Evolutionary conservation across 2,329 filamentous ascomycete genomes (phyloP).

Genomic region (Polychaeton citri): DNA sequence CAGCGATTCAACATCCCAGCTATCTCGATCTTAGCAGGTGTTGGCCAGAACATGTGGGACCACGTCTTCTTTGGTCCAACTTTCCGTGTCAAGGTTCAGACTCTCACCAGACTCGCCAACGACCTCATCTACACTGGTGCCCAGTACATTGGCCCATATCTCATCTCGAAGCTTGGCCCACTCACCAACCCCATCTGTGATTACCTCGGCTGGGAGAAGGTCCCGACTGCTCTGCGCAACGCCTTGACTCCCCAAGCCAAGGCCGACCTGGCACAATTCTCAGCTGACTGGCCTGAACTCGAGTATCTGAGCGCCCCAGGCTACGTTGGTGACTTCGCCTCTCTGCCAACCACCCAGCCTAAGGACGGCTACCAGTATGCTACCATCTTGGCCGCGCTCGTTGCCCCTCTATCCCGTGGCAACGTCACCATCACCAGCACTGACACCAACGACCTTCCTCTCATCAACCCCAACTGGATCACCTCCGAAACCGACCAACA

Average conservation of each 20-base stretch:
- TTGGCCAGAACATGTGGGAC: constrained; percentile 15
- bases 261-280: constrained; percentile 9
- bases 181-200: constrained; percentile 8
- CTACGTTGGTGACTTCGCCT: neutral
- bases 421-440: constrained; percentile 5
- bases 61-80: constrained; percentile 1
- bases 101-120: neutral
- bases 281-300: constrained; percentile 20
- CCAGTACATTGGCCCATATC: neutral
- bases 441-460: constrained; percentile 4
- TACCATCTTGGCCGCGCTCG: constrained; percentile 43
- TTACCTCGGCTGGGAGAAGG: constrained; percentile 11
- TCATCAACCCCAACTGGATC: constrained; percentile 34
- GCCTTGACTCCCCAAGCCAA: neutral
- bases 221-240: constrained; percentile 6
- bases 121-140: neutral
- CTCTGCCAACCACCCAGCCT: neutral
- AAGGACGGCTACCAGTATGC: constrained; percentile 25
- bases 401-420: constrained; percentile 22
- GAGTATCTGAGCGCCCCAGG: constrained; percentile 1
- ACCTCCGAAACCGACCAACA: constrained; percentile 31
- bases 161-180: constrained; percentile 3
- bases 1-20: constrained; percentile 13
- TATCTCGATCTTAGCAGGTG: constrained; percentile 11
- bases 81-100: neutral